Evolutionary conservation across 2,329 filamentous ascomycete genomes (phyloP).

Genomic region (Parastagonospora avenae): DNA sequence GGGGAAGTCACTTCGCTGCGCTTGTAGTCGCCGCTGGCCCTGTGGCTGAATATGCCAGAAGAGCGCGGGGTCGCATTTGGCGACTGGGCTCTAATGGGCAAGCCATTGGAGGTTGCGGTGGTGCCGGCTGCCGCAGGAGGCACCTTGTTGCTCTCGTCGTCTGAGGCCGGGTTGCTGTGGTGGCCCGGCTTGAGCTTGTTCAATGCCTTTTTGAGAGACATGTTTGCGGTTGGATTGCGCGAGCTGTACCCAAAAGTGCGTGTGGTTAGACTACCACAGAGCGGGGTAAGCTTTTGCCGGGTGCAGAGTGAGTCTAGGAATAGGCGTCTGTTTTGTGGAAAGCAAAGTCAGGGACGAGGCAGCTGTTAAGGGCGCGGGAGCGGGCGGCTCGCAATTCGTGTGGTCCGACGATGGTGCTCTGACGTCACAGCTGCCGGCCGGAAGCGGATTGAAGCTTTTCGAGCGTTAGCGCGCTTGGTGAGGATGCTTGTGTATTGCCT

Average conservation of each 20-base stretch:
- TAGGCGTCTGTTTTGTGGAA: not conserved
- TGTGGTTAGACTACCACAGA: constrained; percentile 32
- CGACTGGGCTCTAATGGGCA: constrained; percentile 10
- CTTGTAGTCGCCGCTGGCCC: constrained; percentile 42
- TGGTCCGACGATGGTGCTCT: not conserved
- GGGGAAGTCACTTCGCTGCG: constrained; percentile 36
- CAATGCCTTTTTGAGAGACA: constrained; percentile 54
- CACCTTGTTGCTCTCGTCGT: constrained; percentile 40
- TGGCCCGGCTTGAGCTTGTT: constrained; percentile 49
- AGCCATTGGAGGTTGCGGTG: constrained; percentile 25
- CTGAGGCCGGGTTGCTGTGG: constrained; percentile 38
- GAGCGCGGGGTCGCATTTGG: constrained; percentile 33
- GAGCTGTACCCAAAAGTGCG: constrained; percentile 29
- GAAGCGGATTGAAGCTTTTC: no score
- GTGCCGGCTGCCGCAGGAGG: constrained; percentile 35
- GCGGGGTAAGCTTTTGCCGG: constrained; percentile 32
- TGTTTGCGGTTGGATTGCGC: constrained; percentile 23
- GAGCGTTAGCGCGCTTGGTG: no score
- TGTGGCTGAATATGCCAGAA: constrained; percentile 33
- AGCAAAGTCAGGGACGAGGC: not conserved
- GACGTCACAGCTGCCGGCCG: not conserved
- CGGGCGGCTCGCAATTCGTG: not conserved
- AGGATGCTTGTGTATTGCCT: no score
- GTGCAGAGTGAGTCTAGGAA: constrained; percentile 1
- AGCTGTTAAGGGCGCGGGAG: not conserved